A percentile compares a stretch with the other conserved stretches of the same genome.
These are phyloP conservation scores for Rhodotorula sp. DNA, from an alignment of 1,284 basidiomycete genomes.

Conservation along the genomic window DNA sequence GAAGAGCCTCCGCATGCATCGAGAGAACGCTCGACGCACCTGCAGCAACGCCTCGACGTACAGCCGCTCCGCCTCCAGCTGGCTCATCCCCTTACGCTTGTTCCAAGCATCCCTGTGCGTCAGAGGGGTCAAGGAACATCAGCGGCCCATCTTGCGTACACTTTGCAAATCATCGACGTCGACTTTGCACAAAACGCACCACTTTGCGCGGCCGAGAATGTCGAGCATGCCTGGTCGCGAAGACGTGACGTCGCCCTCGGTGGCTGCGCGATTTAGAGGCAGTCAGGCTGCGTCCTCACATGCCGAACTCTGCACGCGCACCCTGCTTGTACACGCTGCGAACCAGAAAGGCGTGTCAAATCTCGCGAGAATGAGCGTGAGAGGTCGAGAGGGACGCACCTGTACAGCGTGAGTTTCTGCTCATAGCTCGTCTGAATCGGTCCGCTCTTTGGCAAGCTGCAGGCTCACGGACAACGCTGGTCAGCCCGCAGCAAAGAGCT, in stretches of 20 bases:
- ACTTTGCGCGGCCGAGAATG: conserved; percentile 90
- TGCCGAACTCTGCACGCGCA: conserved; percentile 6
- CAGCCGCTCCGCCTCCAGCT: conserved; percentile 66
- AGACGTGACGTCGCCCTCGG: conserved; percentile 77
- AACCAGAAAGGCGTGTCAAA: not conserved
- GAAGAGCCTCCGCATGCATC: too few species aligned
- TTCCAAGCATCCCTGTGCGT: conserved; percentile 78
- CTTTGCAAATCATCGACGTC: too few species aligned
- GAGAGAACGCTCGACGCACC: conserved; percentile 54
- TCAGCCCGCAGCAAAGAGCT: not conserved
- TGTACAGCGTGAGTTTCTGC: conserved; percentile 92
- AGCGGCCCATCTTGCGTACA: too few species aligned
- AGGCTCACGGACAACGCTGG: not conserved
- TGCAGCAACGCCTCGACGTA: conserved; percentile 72
- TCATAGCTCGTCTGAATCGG: conserved; percentile 96
- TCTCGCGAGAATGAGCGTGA: not conserved
- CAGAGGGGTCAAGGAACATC: too few species aligned
- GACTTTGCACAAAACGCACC: conserved; percentile 58
- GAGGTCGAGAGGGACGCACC: conserved; percentile 56
- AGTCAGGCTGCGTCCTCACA: too few species aligned
- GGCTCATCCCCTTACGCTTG: conserved; percentile 65
- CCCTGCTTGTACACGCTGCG: conserved; percentile 50
- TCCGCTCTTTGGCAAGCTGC: conserved; percentile 79
- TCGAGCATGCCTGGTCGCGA: conserved; percentile 85
- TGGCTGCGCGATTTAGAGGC: conserved; percentile 58